Evolutionary conservation across 2,329 filamentous ascomycete genomes (phyloP).

Genomic region (Verticillium zaregamsianum): DNA sequence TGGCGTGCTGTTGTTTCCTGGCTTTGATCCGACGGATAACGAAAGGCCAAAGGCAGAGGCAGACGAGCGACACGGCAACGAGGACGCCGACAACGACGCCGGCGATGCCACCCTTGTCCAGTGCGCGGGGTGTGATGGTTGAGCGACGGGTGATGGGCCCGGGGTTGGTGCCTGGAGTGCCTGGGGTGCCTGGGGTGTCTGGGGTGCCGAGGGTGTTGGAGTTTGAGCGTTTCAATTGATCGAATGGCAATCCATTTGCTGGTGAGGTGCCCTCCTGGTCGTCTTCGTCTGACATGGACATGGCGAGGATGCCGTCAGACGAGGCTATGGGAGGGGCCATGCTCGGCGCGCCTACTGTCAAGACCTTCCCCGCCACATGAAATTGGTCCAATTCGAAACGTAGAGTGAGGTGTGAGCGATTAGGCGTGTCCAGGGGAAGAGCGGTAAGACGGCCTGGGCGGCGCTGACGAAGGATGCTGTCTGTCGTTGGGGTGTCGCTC

Average conservation of each 20-base stretch:
- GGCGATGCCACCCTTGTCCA: conserved; percentile 27
- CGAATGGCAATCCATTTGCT: background rate
- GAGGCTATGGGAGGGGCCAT: conserved; percentile 15
- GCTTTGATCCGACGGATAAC: conserved; percentile 27
- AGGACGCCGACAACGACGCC: conserved; percentile 32
- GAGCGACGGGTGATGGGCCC: conserved; percentile 12
- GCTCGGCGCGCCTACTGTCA: conserved; percentile 13
- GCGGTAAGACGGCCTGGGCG: background rate
- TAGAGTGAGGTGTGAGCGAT: background rate
- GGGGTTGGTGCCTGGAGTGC: background rate
- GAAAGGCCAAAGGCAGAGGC: conserved; percentile 35
- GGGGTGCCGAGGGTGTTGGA: background rate
- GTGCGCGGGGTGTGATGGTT: conserved; percentile 24
- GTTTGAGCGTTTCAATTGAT: conserved; percentile 5
- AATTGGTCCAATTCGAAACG: conserved; percentile 2
- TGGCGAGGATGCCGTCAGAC: conserved; percentile 12
- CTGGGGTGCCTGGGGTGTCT: too few species aligned
- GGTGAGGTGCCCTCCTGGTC: conserved; percentile 4
- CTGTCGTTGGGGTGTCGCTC: conserved; percentile 1
- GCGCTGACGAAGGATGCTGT: conserved; percentile 1
- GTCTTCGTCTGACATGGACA: conserved; percentile 11
- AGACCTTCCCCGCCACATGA: conserved; percentile 10
- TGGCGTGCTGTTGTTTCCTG: conserved; percentile 15
- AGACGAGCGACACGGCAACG: conserved; percentile 25
- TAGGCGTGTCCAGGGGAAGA: background rate